These are phyloP conservation scores for Candida sojae DNA, from an alignment of 1,139 yeast species.

Conservation along the genomic window DNA sequence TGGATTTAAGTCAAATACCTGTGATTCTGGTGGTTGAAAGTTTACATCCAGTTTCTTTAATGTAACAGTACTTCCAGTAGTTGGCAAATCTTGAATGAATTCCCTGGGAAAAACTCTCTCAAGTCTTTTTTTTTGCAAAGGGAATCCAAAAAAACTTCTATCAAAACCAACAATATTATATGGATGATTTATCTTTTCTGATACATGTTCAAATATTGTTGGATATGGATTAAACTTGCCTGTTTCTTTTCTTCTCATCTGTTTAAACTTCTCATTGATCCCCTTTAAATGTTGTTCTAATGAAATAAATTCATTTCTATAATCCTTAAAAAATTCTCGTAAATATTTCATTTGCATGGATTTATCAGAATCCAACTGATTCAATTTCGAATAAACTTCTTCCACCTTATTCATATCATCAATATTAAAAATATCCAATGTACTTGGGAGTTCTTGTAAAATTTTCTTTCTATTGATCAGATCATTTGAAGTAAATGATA, in stretches of 20 bases:
- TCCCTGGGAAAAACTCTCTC: slow-evolving; percentile 35
- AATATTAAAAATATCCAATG: slow-evolving; percentile 34
- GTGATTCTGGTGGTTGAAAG: slow-evolving; percentile 30
- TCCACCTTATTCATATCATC: slow-evolving; percentile 31
- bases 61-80: slow-evolving; percentile 27
- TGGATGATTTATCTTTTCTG: slow-evolving; percentile 17
- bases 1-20: slow-evolving; percentile 23
- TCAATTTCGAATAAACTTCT: slow-evolving; percentile 32
- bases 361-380: slow-evolving; percentile 39
- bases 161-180: slow-evolving; percentile 51
- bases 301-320: slow-evolving; percentile 34
- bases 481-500: slow-evolving; percentile 37
- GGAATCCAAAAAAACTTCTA: slow-evolving; percentile 41
- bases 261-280: slow-evolving; percentile 36
- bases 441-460: slow-evolving; percentile 39
- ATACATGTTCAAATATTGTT: slow-evolving; percentile 1
- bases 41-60: slow-evolving; percentile 43
- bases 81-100: slow-evolving; percentile 41
- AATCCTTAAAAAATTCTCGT: slow-evolving; percentile 31
- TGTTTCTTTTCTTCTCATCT: slow-evolving; percentile 35
- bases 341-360: slow-evolving; percentile 42
- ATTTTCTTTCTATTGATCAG: slow-evolving; percentile 36
- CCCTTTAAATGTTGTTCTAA: slow-evolving; percentile 41
- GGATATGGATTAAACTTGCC: slow-evolving; percentile 20
- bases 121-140: slow-evolving; percentile 25